Base-by-base conservation (phyloP, 73 alveolate genomes). In the Halteria grandinella region DNA sequence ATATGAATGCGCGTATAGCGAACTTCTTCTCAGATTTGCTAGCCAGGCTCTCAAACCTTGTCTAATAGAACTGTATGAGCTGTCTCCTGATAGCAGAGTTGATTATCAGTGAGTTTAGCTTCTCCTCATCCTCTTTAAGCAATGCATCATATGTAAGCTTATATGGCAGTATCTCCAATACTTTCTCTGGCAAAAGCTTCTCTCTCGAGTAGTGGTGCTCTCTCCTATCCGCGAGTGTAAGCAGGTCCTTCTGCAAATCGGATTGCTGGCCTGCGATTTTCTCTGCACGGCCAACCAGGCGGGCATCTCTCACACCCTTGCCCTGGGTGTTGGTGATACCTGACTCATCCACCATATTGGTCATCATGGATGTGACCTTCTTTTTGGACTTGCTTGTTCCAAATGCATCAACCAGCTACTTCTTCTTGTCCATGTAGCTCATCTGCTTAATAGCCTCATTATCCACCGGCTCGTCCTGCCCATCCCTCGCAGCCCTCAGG, bases 391-490 rank as follows among this genome's bases (percentile, higher is more conserved):
- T 12, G n/a, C 23, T 66, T 17, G 80, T 66, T 23, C 80, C 80
- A 27, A 66, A 66, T 17, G 80, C 80, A 66, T 66, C 47, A 5
- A 51, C 80, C 23, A 66, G 36, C 18, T 41, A 40, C 1, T 45
- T 24, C 52, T 66, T 66, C 52, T 66, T 18, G 21, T 45, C 45
- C 63, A 66, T 66, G 66, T 66, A 66, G 43, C 28, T 44, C 80
- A 66, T 66, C 32, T 41, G 18, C 66, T 66, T 66, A 43, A 66
- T 32, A 6, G 66, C 66, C 45, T 66, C 80, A 66, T 66, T 66
- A 31, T 66, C 80, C 14, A 23, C 80, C 52, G 43, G 69, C 29
- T 45, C 66, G 14, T 43, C 58, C 25, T 44, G 47, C 6, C 43
- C 29, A 50, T 66, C 80, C 3, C 39, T 37, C 24, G 47, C n/a